Percentiles rank a stretch among this genome's conserved stretches.
These are phyloP conservation scores for Nyssa sinensis DNA, from an alignment of 148 eudicot genomes.

Conservation along the genomic window DNA sequence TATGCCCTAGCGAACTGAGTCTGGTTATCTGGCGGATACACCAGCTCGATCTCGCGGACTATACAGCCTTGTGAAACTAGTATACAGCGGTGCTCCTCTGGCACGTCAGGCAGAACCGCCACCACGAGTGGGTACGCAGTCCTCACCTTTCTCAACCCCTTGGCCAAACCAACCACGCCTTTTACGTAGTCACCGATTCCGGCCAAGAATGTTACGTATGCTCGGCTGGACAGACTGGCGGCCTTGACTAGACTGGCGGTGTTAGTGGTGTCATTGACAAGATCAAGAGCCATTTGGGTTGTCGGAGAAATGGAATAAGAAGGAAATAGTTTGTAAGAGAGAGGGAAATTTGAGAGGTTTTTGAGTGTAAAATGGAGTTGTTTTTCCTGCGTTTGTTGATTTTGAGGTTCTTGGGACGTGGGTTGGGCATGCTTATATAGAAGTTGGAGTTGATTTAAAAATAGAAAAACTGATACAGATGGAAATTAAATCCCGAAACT, in stretches of 20 bases:
- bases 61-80: conserved; percentile 47
- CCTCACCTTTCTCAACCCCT: conserved; percentile 47
- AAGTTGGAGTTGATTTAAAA: not conserved
- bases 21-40: conserved; percentile 45
- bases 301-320: not conserved
- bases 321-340: not conserved
- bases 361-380: not conserved
- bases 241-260: conserved; percentile 6
- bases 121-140: conserved; percentile 48
- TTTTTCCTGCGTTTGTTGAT: not conserved
- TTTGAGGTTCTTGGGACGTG: not conserved
- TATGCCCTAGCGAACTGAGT: conserved; percentile 43
- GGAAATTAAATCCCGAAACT: not conserved
- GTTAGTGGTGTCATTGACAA: not conserved
- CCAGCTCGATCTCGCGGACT: conserved; percentile 47
- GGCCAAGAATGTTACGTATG: conserved; percentile 61
- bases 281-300: conserved; percentile 16
- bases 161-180: conserved; percentile 57
- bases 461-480: too few species aligned
- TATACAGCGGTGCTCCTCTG: conserved; percentile 48
- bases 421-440: not conserved
- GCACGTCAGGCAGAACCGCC: conserved; percentile 60
- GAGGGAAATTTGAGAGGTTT: not conserved
- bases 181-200: conserved; percentile 61
- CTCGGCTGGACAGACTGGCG: conserved; percentile 29